A percentile compares a stretch with the other conserved stretches of the same genome.
phyloP scores from a whole-genome alignment of 441 rosid genomes.

The Hura crepitans region DNA sequence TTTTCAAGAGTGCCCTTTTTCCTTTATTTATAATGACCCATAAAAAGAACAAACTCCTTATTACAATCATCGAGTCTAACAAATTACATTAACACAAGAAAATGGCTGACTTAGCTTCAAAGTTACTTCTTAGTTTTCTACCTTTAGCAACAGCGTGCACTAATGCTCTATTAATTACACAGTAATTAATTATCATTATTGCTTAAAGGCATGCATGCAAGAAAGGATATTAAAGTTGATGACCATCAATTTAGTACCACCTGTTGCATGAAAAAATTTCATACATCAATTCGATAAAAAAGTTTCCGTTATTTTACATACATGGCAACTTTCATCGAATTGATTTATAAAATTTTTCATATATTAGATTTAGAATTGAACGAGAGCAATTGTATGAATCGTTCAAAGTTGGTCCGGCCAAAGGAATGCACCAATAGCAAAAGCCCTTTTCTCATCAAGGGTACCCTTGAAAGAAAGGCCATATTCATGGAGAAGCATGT shows the following conservation, averaged over 20 bases:
- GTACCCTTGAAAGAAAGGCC: slow-evolving; percentile 41
- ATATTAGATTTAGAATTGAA: background rate
- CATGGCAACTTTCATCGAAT: too few species aligned
- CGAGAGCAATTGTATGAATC: too few species aligned
- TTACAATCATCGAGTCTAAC: background rate
- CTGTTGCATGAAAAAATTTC: too few species aligned
- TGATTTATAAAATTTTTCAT: too few species aligned
- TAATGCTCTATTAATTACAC: background rate
- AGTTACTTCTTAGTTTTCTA: background rate
- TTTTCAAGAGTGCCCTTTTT: background rate
- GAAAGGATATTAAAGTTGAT: too few species aligned
- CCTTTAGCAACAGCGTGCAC: background rate
- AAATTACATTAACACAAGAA: slow-evolving; percentile 1
- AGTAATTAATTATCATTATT: too few species aligned
- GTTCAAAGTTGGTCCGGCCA: slow-evolving; percentile 50
- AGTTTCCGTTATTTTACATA: too few species aligned
- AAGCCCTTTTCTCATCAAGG: slow-evolving; percentile 47
- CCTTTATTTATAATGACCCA: slow-evolving; percentile 4
- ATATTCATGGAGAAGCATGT: slow-evolving; percentile 51
- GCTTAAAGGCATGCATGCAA: too few species aligned
- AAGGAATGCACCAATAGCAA: slow-evolving; percentile 50
- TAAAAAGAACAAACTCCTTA: background rate
- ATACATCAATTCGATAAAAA: too few species aligned
- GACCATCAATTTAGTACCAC: too few species aligned
- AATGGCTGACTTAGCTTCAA: background rate